These are phyloP conservation scores for Boletus reticuloceps DNA, from an alignment of 768 basidiomycete species.

Conservation along the genomic window DNA sequence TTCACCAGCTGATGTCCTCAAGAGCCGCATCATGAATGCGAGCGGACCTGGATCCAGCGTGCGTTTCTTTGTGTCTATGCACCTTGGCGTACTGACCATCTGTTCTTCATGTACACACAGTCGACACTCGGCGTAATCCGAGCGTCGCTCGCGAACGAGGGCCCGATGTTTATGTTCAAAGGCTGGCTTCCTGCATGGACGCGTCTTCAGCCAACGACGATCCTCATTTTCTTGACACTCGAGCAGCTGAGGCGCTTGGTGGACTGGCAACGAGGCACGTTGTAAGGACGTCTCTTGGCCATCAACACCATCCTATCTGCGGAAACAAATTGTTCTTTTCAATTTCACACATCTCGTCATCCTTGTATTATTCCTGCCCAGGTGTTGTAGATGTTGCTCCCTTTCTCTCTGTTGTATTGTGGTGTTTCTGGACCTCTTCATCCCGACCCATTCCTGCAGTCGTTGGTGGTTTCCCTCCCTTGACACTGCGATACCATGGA, in stretches of 20 bases:
- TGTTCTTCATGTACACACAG: constrained; percentile 28
- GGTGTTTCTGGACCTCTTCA: background rate
- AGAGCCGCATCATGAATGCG: constrained; percentile 90
- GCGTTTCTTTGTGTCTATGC: constrained; percentile 30
- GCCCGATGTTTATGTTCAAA: constrained; percentile 89
- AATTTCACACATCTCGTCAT: no score
- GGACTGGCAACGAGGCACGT: constrained; percentile 50
- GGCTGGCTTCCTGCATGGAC: constrained; percentile 90
- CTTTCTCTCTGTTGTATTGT: background rate
- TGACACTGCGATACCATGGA: constrained; percentile 6
- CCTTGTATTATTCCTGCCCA: background rate
- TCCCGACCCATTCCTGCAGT: background rate
- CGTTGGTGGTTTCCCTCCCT: background rate
- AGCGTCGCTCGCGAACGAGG: constrained; percentile 66
- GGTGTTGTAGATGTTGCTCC: no score
- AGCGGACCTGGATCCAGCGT: constrained; percentile 77
- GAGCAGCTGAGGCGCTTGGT: constrained; percentile 77
- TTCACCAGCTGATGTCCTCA: constrained; percentile 85
- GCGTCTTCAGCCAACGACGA: constrained; percentile 82
- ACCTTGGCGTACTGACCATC: background rate
- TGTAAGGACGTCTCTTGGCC: constrained; percentile 3
- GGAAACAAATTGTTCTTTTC: no score
- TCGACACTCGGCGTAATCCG: constrained; percentile 72
- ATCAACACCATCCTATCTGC: no score
- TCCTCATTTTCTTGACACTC: constrained; percentile 81